A percentile compares a stretch with the other conserved stretches of the same genome.
Evolutionary conservation across 225 moss, liverwort and hornwort genomes (phyloP).

Genomic region (Asterella californica): DNA sequence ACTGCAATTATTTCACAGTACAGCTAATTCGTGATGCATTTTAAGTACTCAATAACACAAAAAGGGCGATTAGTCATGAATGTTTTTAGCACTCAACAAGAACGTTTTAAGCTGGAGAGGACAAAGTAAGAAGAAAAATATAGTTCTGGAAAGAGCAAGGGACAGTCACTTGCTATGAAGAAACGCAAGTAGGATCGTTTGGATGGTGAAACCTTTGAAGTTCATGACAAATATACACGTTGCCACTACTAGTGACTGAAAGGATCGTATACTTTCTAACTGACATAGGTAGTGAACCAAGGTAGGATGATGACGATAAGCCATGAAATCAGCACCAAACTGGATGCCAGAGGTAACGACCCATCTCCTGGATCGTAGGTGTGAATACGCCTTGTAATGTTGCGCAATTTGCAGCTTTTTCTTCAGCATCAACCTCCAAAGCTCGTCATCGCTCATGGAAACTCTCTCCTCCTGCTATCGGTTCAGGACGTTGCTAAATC

Average conservation of each 20-base stretch:
- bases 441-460: constrained; percentile 45
- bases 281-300: constrained; percentile 77
- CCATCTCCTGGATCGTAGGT: constrained; percentile 76
- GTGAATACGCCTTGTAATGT: constrained; percentile 65
- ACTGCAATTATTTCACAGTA: too few species aligned
- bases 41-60: background rate
- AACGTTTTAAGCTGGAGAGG: background rate
- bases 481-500: background rate
- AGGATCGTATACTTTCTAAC: background rate
- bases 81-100: background rate
- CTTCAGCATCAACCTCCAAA: constrained; percentile 62
- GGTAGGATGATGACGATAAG: constrained; percentile 90
- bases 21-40: too few species aligned
- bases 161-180: background rate
- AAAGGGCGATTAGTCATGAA: background rate
- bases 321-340: constrained; percentile 96
- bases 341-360: constrained; percentile 89
- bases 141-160: background rate
- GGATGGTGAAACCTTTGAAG: background rate
- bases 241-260: background rate
- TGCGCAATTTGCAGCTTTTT: constrained; percentile 52
- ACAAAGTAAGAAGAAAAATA: background rate
- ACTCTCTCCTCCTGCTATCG: constrained; percentile 48
- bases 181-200: too few species aligned
- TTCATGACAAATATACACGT: background rate